These are phyloP conservation scores for Beauveria sp. DNA, from an alignment of 2,329 filamentous ascomycete genomes.

Conservation along the genomic window DNA sequence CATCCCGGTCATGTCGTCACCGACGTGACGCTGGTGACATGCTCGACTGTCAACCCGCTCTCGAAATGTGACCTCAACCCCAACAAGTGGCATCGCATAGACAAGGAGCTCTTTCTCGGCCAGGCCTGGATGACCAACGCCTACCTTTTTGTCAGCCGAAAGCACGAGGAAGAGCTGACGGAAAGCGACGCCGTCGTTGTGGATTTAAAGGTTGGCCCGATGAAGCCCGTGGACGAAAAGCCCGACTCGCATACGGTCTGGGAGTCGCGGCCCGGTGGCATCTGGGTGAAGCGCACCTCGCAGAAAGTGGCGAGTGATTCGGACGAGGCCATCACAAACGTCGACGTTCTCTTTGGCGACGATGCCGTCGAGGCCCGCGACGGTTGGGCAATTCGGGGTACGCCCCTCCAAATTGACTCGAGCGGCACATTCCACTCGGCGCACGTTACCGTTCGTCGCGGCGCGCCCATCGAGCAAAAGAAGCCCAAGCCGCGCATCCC, in stretches of 20 bases:
- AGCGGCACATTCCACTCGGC: constrained; percentile 56
- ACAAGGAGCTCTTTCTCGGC: constrained; percentile 82
- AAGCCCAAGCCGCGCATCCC: constrained; percentile 70
- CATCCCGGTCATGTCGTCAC: constrained; percentile 79
- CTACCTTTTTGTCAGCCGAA: constrained; percentile 74
- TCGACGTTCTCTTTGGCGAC: constrained; percentile 83
- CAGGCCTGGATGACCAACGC: constrained; percentile 67
- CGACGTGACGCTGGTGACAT: constrained; percentile 72
- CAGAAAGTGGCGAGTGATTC: constrained; percentile 70
- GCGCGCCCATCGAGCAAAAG: constrained; percentile 53
- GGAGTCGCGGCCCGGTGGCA: constrained; percentile 68
- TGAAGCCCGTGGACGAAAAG: constrained; percentile 49
- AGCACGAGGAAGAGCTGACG: constrained; percentile 75
- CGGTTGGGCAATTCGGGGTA: constrained; percentile 75
- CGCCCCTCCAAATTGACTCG: constrained; percentile 62
- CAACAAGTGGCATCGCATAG: constrained; percentile 68
- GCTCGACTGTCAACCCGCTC: constrained; percentile 66
- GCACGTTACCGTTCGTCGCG: constrained; percentile 71
- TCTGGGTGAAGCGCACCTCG: constrained; percentile 74
- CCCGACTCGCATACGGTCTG: constrained; percentile 53
- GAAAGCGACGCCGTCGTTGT: constrained; percentile 70
- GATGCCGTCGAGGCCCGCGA: constrained; percentile 85
- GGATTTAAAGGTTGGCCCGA: constrained; percentile 66
- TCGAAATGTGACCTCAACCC: constrained; percentile 69
- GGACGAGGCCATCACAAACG: constrained; percentile 64